Evolutionary conservation across 495 filamentous ascomycete species (phyloP).

Genomic region (Parmelia sp.): DNA sequence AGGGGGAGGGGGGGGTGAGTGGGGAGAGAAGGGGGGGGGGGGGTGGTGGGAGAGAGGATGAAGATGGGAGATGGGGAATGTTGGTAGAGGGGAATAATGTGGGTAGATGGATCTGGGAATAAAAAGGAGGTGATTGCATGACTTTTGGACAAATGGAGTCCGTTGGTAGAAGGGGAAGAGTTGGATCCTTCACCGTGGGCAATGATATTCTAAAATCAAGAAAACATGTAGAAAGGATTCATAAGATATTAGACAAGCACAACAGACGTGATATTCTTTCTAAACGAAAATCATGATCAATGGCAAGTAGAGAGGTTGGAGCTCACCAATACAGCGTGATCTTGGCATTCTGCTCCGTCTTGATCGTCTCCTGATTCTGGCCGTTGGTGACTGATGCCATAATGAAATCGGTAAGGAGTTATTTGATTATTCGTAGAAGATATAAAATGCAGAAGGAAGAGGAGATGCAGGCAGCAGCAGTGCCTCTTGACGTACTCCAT

Average conservation of each 20-base stretch:
- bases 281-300: slow-evolving; percentile 17
- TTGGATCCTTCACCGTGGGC: background rate
- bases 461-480: too few species aligned
- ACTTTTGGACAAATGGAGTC: too few species aligned
- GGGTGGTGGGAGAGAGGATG: background rate
- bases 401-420: background rate
- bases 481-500: background rate
- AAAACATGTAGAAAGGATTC: background rate
- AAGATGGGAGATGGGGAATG: background rate
- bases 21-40: too few species aligned
- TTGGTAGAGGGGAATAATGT: background rate
- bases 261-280: background rate
- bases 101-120: too few species aligned
- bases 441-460: background rate
- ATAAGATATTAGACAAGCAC: background rate
- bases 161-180: background rate
- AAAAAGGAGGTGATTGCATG: too few species aligned
- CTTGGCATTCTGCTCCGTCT: slow-evolving; percentile 42
- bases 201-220: too few species aligned
- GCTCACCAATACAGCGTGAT: slow-evolving; percentile 71
- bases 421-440: background rate
- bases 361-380: slow-evolving; percentile 24
- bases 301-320: background rate
- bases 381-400: slow-evolving; percentile 18
- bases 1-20: background rate